These are phyloP conservation scores for Penicillium odoratum DNA, from an alignment of 495 filamentous ascomycete species.

Conservation along the genomic window DNA sequence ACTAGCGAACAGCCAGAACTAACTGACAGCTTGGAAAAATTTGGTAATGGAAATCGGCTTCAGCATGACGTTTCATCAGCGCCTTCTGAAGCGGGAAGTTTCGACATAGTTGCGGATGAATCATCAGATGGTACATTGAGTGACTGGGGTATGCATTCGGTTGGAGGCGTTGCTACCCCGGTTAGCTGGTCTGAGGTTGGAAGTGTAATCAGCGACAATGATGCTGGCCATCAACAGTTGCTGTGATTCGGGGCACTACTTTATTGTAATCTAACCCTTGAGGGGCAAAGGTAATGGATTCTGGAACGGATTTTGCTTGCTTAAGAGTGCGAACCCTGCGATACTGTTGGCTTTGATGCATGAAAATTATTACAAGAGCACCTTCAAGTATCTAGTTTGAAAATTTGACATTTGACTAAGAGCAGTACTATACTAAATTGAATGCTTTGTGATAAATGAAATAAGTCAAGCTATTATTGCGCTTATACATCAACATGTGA, in stretches of 20 bases:
- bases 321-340: neutral
- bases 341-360: neutral
- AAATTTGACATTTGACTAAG: too few relatives aligned
- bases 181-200: slow-evolving; percentile 78
- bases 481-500: too few relatives aligned
- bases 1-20: slow-evolving; percentile 25
- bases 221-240: slow-evolving; percentile 36
- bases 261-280: neutral
- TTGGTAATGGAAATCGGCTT: slow-evolving; percentile 15
- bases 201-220: slow-evolving; percentile 63
- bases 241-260: slow-evolving; percentile 1
- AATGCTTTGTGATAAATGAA: too few relatives aligned
- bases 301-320: neutral
- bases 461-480: too few relatives aligned
- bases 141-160: slow-evolving; percentile 49
- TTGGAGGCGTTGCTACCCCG: slow-evolving; percentile 60
- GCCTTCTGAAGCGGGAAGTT: slow-evolving; percentile 38
- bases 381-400: too few relatives aligned
- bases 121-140: slow-evolving; percentile 63
- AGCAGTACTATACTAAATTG: too few relatives aligned
- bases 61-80: slow-evolving; percentile 35
- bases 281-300: slow-evolving; percentile 5
- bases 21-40: slow-evolving; percentile 13
- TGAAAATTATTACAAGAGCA: too few relatives aligned
- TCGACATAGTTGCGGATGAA: slow-evolving; percentile 31